Percentiles rank a stretch among this genome's conserved stretches.
These are phyloP conservation scores for Debaryomyces hansenii DNA, from an alignment of 805 yeast genomes.

Conservation along the genomic window DNA sequence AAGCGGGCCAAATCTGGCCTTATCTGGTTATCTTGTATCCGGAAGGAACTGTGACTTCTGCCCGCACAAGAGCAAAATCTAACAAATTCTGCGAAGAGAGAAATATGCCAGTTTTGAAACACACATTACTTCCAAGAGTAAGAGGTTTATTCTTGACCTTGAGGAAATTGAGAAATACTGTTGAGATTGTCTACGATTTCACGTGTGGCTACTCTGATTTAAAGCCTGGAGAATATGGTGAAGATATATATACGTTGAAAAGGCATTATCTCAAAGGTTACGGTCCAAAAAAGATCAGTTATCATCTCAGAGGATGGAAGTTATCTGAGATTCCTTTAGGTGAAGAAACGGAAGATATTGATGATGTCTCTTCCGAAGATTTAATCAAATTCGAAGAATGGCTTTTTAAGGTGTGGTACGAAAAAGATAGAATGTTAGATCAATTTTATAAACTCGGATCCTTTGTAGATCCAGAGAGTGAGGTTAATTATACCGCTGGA, in stretches of 20 bases:
- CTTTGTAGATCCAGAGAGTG: constrained; percentile 31
- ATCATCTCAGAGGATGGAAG: constrained; percentile 60
- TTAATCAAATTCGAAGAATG: constrained; percentile 64
- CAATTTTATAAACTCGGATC: constrained; percentile 55
- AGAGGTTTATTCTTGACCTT: constrained; percentile 76
- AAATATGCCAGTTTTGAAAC: constrained; percentile 49
- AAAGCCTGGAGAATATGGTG: constrained; percentile 64
- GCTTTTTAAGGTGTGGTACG: constrained; percentile 72
- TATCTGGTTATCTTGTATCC: constrained; percentile 81
- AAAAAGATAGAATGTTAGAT: constrained; percentile 75
- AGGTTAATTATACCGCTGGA: constrained; percentile 5
- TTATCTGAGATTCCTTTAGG: constrained; percentile 65
- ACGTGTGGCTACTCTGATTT: constrained; percentile 84
- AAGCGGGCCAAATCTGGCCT: constrained; percentile 29
- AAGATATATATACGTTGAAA: constrained; percentile 67
- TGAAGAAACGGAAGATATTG: constrained; percentile 37
- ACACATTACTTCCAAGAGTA: constrained; percentile 77
- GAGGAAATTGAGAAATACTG: constrained; percentile 51
- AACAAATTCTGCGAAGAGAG: constrained; percentile 55
- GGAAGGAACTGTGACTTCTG: constrained; percentile 88
- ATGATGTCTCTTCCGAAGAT: constrained; percentile 42
- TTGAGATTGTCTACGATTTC: constrained; percentile 69
- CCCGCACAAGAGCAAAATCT: constrained; percentile 60
- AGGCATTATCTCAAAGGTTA: constrained; percentile 65
- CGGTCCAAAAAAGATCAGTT: constrained; percentile 66